Conservation (phyloP, 2,329 filamentous ascomycete genomes). For the Fusarium tuaranense region DNA sequence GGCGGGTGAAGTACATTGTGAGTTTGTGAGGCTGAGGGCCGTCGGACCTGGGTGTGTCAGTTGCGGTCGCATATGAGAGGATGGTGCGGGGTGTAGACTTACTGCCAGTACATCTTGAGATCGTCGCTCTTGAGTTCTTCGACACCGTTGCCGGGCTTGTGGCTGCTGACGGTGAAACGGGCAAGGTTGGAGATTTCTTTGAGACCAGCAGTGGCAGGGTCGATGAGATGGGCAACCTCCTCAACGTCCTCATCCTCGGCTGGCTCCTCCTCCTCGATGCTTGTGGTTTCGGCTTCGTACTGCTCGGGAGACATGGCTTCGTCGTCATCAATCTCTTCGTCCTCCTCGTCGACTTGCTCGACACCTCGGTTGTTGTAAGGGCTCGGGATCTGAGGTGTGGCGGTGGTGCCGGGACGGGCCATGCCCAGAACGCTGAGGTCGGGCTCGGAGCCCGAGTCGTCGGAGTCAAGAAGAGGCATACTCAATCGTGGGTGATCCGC, state of each 20-base stretch:
- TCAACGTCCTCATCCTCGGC: conserved; percentile 46
- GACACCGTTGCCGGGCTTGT: conserved; percentile 84
- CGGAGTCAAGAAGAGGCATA: conserved; percentile 51
- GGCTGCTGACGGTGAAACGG: conserved; percentile 84
- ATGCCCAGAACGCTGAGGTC: conserved; percentile 53
- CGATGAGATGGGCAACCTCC: conserved; percentile 58
- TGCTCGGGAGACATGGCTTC: conserved; percentile 46
- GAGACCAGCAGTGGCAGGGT: conserved; percentile 66
- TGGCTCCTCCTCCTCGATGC: conserved; percentile 50
- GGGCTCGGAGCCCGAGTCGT: conserved; percentile 52
- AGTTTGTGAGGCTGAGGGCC: conserved; percentile 86
- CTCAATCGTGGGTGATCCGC: conserved; percentile 49
- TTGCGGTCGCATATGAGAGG: background rate
- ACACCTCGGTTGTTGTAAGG: conserved; percentile 39
- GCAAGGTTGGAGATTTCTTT: conserved; percentile 89
- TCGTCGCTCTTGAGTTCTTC: conserved; percentile 81
- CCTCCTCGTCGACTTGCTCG: conserved; percentile 30
- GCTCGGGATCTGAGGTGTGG: conserved; percentile 45
- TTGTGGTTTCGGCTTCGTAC: conserved; percentile 48
- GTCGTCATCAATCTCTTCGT: conserved; percentile 38
- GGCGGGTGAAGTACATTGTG: conserved; percentile 87
- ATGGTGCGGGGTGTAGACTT: conserved; percentile 46
- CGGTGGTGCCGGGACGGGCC: conserved; percentile 43
- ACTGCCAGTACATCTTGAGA: conserved; percentile 83
- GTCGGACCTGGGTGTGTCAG: conserved; percentile 69